phyloP scores from a whole-genome alignment of 352 stramenopile species.

The Globisporangium polare region DNA sequence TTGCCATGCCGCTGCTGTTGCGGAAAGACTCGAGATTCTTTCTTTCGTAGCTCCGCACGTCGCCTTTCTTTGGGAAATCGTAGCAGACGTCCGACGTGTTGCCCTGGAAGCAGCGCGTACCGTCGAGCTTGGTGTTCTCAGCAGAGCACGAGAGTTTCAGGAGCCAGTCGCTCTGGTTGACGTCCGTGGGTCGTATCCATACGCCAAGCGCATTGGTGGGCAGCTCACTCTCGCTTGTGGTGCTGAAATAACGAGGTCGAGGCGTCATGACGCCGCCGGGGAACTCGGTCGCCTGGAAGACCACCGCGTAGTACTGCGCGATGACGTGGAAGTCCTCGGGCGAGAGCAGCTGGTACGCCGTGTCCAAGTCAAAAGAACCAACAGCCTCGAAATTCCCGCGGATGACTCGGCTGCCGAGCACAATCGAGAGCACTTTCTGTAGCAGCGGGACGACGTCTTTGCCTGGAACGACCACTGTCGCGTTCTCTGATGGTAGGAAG shows the following conservation, averaged over 20 bases:
- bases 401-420: slow-evolving; percentile 18
- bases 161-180: slow-evolving; percentile 18
- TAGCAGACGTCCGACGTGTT: slow-evolving; percentile 23
- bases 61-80: slow-evolving; percentile 22
- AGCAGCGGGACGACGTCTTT: slow-evolving; percentile 18
- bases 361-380: slow-evolving; percentile 27
- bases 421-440: slow-evolving; percentile 17
- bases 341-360: slow-evolving; percentile 21
- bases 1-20: slow-evolving; percentile 17
- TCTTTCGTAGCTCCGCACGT: slow-evolving; percentile 17
- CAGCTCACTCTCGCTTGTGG: background rate
- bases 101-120: slow-evolving; percentile 24
- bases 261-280: slow-evolving; percentile 24
- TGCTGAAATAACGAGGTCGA: slow-evolving; percentile 16
- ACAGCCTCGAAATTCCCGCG: slow-evolving; percentile 23
- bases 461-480: slow-evolving; percentile 10
- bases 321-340: slow-evolving; percentile 27
- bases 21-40: slow-evolving; percentile 17
- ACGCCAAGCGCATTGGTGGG: slow-evolving; percentile 21
- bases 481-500: slow-evolving; percentile 4
- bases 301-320: slow-evolving; percentile 25
- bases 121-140: slow-evolving; percentile 19
- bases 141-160: slow-evolving; percentile 20
- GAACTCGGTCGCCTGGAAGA: slow-evolving; percentile 37
- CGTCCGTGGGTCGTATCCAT: slow-evolving; percentile 24